Percentiles rank a stretch among this genome's conserved stretches.
Conservation (phyloP, 108 stramenopile species). For the Skeletonema potamos region DNA sequence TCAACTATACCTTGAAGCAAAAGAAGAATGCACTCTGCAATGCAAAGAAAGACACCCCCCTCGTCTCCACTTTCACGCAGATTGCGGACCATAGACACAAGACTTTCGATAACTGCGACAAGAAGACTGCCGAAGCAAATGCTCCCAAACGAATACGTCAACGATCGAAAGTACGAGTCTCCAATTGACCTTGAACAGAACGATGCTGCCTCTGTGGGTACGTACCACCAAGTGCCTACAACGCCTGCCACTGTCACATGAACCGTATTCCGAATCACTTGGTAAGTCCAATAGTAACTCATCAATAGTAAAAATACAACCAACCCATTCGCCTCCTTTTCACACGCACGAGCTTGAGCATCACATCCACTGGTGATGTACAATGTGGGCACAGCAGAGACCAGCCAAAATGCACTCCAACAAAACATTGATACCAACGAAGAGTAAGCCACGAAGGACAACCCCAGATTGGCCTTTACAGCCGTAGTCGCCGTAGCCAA, state of each 20-base stretch:
- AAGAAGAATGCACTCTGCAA: slow-evolving; percentile 70
- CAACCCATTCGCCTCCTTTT: slow-evolving; percentile 28
- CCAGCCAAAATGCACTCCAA: slow-evolving; percentile 66
- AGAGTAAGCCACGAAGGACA: slow-evolving; percentile 61
- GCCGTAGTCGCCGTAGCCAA: slow-evolving; percentile 70
- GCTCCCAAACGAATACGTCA: slow-evolving; percentile 81
- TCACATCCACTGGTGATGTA: slow-evolving; percentile 53
- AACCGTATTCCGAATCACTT: slow-evolving; percentile 83
- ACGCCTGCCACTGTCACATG: slow-evolving; percentile 82
- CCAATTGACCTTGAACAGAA: slow-evolving; percentile 66
- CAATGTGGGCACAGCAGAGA: slow-evolving; percentile 50
- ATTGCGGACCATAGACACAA: slow-evolving; percentile 53
- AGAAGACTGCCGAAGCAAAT: slow-evolving; percentile 67
- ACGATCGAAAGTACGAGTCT: slow-evolving; percentile 51
- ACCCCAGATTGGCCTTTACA: slow-evolving; percentile 64
- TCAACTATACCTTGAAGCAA: slow-evolving; percentile 59
- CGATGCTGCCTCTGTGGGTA: slow-evolving; percentile 54
- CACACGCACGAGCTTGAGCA: slow-evolving; percentile 47
- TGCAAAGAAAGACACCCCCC: slow-evolving; percentile 51
- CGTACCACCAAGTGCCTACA: slow-evolving; percentile 90
- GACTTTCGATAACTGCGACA: slow-evolving; percentile 77
- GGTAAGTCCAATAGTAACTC: slow-evolving; percentile 76
- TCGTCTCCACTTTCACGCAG: slow-evolving; percentile 48
- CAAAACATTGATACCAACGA: slow-evolving; percentile 51
- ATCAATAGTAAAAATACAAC: slow-evolving; percentile 62